phyloP scores from a whole-genome alignment of 225 moss, liverwort and hornwort species.

The Pseudoscleropodium purum region DNA sequence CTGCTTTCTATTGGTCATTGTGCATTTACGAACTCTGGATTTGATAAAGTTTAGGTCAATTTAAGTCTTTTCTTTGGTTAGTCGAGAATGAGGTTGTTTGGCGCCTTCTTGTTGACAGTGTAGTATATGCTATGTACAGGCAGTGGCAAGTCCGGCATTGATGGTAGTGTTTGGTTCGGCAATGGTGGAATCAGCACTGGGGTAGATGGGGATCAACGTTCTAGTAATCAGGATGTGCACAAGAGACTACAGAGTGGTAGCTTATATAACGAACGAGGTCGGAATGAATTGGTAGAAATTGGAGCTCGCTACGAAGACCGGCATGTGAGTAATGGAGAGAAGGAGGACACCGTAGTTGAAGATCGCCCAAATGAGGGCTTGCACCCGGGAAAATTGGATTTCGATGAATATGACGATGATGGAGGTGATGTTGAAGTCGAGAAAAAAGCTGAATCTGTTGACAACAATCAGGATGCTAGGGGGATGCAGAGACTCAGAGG shows the following conservation, averaged over 20 bases:
- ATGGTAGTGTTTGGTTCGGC: constrained; percentile 24
- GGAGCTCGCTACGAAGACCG: constrained; percentile 35
- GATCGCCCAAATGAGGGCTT: constrained; percentile 6
- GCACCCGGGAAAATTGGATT: constrained; percentile 2
- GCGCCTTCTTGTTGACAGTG: neutral
- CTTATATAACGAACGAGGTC: constrained; percentile 46
- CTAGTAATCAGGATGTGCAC: constrained; percentile 7
- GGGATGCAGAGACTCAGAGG: neutral
- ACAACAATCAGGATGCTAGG: constrained; percentile 11
- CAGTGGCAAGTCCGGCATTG: neutral
- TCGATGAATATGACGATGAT: constrained; percentile 56
- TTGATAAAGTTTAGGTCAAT: neutral
- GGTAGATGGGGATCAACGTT: neutral
- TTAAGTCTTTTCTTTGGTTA: neutral
- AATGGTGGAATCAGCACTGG: constrained; percentile 5
- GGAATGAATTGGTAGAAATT: constrained; percentile 35
- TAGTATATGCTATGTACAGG: constrained; percentile 4
- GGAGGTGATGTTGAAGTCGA: constrained; percentile 38
- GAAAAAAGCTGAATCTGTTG: constrained; percentile 7
- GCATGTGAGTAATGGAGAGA: neutral
- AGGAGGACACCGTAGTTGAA: neutral
- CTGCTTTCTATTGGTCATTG: neutral
- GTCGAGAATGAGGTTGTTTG: neutral
- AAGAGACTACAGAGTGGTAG: constrained; percentile 31
- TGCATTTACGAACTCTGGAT: neutral